Evolutionary conservation across 495 filamentous ascomycete genomes (phyloP).

Genomic region (Trichocladium uniseriatum): DNA sequence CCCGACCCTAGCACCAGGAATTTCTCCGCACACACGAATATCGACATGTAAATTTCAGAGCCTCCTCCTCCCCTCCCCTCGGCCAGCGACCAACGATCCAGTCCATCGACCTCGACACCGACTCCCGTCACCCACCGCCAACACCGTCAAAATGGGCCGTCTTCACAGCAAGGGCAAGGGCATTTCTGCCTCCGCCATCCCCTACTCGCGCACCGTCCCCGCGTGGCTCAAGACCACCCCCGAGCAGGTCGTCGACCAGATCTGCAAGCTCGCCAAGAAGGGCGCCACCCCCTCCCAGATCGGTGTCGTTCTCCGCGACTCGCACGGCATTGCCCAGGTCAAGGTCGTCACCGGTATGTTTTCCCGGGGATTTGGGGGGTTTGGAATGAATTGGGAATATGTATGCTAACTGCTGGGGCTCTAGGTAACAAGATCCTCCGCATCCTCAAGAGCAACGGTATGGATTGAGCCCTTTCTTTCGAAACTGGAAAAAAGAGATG

Average conservation of each 20-base stretch:
- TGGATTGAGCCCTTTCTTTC: conserved; percentile 14
- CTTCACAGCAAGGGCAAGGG: conserved; percentile 99
- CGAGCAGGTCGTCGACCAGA: conserved; percentile 92
- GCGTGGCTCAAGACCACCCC: conserved; percentile 87
- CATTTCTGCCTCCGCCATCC: conserved; percentile 86
- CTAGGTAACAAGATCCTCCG: conserved; percentile 98
- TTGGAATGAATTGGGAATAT: background rate
- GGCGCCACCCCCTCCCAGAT: conserved; percentile 96
- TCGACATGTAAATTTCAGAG: background rate
- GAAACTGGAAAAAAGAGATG: conserved; percentile 9
- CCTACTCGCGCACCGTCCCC: conserved; percentile 86
- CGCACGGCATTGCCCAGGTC: conserved; percentile 93
- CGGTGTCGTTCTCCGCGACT: conserved; percentile 95
- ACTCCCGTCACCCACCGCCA: conserved; percentile 21
- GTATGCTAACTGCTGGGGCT: conserved; percentile 17
- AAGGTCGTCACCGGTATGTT: conserved; percentile 88
- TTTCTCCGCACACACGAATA: conserved; percentile 16
- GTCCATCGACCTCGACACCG: conserved; percentile 16
- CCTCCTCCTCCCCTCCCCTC: conserved; percentile 6
- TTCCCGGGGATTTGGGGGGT: conserved; percentile 1
- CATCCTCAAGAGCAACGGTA: conserved; percentile 78
- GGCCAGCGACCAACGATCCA: conserved; percentile 18
- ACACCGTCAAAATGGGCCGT: conserved; percentile 74
- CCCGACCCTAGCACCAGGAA: conserved; percentile 8
- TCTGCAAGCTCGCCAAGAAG: conserved; percentile 97